Conservation (phyloP, 441 rosid species). For the Corymbia calophylla region DNA sequence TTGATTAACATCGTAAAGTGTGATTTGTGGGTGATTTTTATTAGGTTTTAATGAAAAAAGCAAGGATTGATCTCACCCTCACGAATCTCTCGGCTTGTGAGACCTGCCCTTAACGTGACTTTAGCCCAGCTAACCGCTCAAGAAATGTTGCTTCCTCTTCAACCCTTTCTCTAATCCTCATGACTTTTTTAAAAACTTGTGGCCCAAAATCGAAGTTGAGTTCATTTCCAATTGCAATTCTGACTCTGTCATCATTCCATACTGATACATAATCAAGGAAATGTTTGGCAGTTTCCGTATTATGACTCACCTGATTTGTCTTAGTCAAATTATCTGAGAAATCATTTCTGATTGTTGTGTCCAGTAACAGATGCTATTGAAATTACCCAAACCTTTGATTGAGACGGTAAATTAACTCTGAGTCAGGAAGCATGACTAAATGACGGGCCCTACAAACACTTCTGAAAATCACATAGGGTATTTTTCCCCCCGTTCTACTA, state of each 20-base stretch:
- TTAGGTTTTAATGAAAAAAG: background rate
- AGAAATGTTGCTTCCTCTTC: background rate
- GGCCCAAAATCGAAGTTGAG: background rate
- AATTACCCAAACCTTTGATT: background rate
- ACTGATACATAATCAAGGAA: background rate
- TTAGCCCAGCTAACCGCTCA: background rate
- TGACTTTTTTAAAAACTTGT: background rate
- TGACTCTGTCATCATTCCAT: background rate
- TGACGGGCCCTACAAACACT: background rate
- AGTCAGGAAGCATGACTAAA: background rate
- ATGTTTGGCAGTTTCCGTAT: too few species aligned
- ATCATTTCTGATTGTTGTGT: background rate
- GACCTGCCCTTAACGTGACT: background rate
- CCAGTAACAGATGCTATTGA: rapidly evolving
- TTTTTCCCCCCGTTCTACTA: background rate
- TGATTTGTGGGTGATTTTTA: background rate
- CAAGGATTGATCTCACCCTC: background rate
- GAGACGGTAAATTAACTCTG: background rate
- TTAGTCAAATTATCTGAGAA: background rate
- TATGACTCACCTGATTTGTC: background rate
- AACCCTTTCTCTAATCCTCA: background rate
- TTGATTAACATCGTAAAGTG: background rate
- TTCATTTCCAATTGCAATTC: background rate
- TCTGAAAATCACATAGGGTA: background rate
- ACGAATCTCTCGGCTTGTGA: background rate